Percentiles rank a stretch among this genome's conserved stretches.
phyloP scores from a whole-genome alignment of 768 basidiomycete species.

The Auricularia heimuer region DNA sequence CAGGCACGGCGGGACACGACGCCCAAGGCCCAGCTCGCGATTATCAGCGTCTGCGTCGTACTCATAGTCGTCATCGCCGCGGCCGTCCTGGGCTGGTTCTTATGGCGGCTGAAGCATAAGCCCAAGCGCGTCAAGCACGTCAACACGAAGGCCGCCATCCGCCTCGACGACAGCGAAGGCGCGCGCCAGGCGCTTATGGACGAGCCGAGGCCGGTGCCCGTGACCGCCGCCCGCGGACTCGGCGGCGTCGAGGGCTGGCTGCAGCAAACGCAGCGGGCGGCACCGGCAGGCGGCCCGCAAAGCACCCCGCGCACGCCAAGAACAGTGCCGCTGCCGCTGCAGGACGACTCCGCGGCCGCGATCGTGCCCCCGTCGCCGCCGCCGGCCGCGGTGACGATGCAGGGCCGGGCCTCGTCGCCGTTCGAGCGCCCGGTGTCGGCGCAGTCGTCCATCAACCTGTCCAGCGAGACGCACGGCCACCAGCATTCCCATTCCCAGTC shows the following conservation, averaged over 20 bases:
- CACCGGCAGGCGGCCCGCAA: background rate
- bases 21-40: background rate
- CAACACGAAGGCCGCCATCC: background rate
- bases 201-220: background rate
- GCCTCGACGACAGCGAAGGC: background rate
- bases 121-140: background rate
- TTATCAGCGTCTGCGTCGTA: background rate
- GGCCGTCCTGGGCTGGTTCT: background rate
- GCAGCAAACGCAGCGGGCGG: background rate
- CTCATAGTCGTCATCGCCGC: constrained; percentile 1
- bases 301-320: background rate
- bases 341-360: background rate
- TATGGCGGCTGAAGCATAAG: background rate
- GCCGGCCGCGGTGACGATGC: background rate
- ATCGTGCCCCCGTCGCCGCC: background rate
- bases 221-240: background rate
- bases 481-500: background rate
- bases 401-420: background rate
- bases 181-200: background rate
- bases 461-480: background rate
- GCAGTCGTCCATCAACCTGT: background rate
- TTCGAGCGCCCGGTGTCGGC: background rate
- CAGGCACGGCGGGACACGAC: constrained; percentile 1
- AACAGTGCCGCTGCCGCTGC: background rate
- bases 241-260: constrained; percentile 2